These are phyloP conservation scores for Eucalyptus marginata DNA, from an alignment of 345 rosid species.

Conservation along the genomic window DNA sequence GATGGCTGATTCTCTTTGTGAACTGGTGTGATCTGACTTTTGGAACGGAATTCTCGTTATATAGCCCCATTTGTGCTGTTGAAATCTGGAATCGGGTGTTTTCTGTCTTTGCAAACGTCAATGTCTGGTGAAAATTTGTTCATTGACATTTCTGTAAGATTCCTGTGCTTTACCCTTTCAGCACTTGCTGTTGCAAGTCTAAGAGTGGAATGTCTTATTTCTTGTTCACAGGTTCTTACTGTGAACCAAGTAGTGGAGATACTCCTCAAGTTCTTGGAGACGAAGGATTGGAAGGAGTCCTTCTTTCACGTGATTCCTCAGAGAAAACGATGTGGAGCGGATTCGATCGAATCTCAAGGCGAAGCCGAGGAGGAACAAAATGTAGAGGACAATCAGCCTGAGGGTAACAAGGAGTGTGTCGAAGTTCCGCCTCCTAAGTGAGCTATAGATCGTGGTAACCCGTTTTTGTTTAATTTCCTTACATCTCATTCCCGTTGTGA, in stretches of 20 bases:
- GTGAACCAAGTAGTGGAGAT: constrained; percentile 96
- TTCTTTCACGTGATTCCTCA: constrained; percentile 90
- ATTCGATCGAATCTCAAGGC: constrained; percentile 12
- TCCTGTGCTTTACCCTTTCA: background rate
- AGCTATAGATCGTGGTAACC: background rate
- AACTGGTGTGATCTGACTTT: background rate
- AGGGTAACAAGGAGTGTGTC: constrained; percentile 38
- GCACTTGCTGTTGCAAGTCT: background rate
- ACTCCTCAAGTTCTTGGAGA: constrained; percentile 72
- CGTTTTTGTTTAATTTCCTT: constrained; percentile 4
- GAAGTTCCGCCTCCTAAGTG: constrained; percentile 17
- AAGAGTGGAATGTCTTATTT: background rate
- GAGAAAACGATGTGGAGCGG: constrained; percentile 56
- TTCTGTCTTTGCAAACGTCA: background rate
- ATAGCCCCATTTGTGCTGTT: background rate
- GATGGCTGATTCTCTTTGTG: background rate
- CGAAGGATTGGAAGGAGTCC: constrained; percentile 73
- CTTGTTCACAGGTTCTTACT: constrained; percentile 62
- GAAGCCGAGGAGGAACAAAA: constrained; percentile 8
- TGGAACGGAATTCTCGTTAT: background rate
- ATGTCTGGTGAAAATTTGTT: background rate
- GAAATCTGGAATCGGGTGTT: background rate
- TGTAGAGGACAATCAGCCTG: constrained; percentile 18
- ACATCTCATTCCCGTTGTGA: background rate
- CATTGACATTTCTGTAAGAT: background rate